Evolutionary conservation across 768 basidiomycete genomes (phyloP).

Genomic region (Psilocybe azurescens): DNA sequence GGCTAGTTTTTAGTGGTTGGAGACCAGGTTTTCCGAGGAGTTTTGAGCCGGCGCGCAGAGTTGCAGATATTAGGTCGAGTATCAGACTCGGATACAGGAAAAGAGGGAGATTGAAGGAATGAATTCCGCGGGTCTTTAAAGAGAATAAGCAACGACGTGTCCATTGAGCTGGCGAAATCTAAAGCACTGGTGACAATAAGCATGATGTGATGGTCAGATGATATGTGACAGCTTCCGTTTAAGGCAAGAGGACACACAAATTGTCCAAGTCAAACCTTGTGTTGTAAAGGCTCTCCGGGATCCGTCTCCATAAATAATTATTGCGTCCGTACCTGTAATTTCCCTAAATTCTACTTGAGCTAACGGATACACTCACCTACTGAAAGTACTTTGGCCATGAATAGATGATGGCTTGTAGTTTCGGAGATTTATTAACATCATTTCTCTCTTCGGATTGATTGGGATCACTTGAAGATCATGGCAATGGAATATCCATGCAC

Average conservation of each 20-base stretch:
- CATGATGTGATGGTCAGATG: conserved; percentile 16
- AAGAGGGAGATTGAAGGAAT: background rate
- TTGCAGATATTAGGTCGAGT: background rate
- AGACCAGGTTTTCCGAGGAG: background rate
- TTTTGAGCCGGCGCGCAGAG: background rate
- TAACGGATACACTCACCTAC: too few relatives aligned
- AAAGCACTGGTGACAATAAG: conserved; percentile 17
- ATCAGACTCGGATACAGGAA: background rate
- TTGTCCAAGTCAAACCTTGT: background rate
- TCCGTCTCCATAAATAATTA: background rate
- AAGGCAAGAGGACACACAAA: conserved; percentile 5
- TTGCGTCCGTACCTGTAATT: background rate
- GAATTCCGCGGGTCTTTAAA: background rate
- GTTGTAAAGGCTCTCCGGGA: background rate
- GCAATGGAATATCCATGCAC: too few relatives aligned
- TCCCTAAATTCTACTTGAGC: too few relatives aligned
- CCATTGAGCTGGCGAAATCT: conserved; percentile 23
- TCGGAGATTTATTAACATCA: too few relatives aligned
- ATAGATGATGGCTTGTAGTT: too few relatives aligned
- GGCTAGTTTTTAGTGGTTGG: conserved; percentile 18
- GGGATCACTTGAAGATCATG: too few relatives aligned
- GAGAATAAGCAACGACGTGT: conserved; percentile 22
- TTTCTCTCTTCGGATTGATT: too few relatives aligned
- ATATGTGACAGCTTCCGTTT: background rate
- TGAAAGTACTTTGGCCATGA: too few relatives aligned